Evolutionary conservation across 768 basidiomycete species (phyloP), one percentile per base, ranked within the genome.

Genomic region (Amylocystis lapponica): DNA sequence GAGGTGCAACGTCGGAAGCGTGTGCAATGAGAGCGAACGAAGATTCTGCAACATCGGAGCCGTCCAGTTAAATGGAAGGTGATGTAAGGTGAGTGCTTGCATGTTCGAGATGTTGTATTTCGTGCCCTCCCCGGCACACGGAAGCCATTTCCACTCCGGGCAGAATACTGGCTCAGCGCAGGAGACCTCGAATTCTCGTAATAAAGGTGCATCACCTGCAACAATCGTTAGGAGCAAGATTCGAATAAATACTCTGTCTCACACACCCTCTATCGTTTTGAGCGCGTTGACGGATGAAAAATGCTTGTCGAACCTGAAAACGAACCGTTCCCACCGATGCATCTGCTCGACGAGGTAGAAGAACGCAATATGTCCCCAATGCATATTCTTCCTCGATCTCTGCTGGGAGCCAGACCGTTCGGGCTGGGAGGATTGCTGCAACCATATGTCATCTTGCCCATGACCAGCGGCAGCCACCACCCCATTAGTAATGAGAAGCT

Each of bases 331-430:
- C 86, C 86, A 90, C 22, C 86, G 75, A 50, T 79, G 78, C 79
- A 88, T 88, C 58, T 87, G 83, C 51, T 85, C 78, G 2, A 82
- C 79, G 17, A 90, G 63, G 57, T 89, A 90, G 59, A 74, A 87
- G 34, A 89, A 78, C 0, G 81, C 83, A 25, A 90, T 83, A 50
- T 86, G 79, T 0, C 85, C 86, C 86, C 86, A 90, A 42, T 85
- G 81, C 48, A 76, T 71, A 48, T 75, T 81, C 14, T 48, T 72
- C 61, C 35, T 67, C 61, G 53, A 31, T 17, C 52, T 42, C 38
- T 51, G 63, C 45, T 46, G 58, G 37, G 38, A 62, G 45, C 40
- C 53, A 43, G 42, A 55, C 36, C 39, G 62, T 52, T 46, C 56
- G 50, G 40, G 48, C 34, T 45, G 37, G 16, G 47, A 10, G 38